A percentile compares a stretch with the other conserved stretches of the same genome.
These are phyloP conservation scores for Suillus bovinus DNA, from an alignment of 768 basidiomycete genomes.

Conservation along the genomic window DNA sequence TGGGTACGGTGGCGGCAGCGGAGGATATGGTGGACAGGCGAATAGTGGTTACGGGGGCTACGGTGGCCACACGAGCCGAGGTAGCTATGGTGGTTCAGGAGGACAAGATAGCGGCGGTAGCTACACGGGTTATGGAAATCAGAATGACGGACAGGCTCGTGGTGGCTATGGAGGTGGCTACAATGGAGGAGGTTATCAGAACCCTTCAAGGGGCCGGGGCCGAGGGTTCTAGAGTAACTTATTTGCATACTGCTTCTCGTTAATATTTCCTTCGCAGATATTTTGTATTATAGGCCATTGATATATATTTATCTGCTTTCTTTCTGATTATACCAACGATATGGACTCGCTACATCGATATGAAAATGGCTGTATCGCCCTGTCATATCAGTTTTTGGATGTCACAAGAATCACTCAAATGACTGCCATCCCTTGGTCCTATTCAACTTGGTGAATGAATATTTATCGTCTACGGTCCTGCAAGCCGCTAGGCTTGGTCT, in stretches of 20 bases:
- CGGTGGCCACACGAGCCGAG: slow-evolving; percentile 22
- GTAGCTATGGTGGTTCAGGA: slow-evolving; percentile 36
- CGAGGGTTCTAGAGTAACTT: slow-evolving; percentile 47
- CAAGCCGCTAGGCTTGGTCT: too few relatives aligned
- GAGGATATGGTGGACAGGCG: slow-evolving; percentile 18
- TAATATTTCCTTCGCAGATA: slow-evolving; percentile 5
- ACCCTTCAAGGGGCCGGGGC: slow-evolving; percentile 46
- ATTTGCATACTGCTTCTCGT: slow-evolving; percentile 20
- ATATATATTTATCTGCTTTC: slow-evolving; percentile 15
- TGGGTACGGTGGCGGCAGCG: slow-evolving; percentile 10
- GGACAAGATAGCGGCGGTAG: slow-evolving; percentile 37
- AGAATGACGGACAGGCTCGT: slow-evolving; percentile 11
- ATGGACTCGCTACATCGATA: slow-evolving; percentile 18
- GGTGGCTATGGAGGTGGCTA: slow-evolving; percentile 31
- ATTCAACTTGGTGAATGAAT: too few relatives aligned
- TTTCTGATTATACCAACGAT: slow-evolving; percentile 4
- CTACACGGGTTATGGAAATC: slow-evolving; percentile 36
- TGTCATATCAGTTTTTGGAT: neutral
- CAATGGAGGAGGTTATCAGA: slow-evolving; percentile 24
- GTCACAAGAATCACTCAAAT: neutral
- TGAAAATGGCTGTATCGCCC: neutral
- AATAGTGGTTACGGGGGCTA: slow-evolving; percentile 16
- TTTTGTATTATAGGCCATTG: slow-evolving; percentile 12
- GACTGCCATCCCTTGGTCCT: neutral
- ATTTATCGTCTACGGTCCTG: too few relatives aligned